Evolutionary conservation across 1,284 basidiomycete genomes (phyloP), one percentile per base, ranked within the genome.

Genomic region (Cronartium ribicola): DNA sequence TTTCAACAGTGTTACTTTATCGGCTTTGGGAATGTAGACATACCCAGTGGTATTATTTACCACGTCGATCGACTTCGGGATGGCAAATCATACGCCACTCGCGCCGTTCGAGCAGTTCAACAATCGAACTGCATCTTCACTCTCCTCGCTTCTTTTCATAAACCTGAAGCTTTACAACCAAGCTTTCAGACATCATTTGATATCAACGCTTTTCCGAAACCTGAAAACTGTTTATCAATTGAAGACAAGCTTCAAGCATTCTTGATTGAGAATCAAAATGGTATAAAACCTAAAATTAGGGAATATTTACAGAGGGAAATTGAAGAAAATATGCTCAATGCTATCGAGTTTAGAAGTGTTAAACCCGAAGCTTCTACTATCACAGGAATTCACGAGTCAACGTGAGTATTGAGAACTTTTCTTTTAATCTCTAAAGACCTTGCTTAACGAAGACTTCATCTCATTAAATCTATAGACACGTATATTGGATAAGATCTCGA

Each of bases 11-110:
- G 88, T 78, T 92, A 92, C 79, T 92, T 93, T 80, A 84, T 92
- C 41, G 84, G 87, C 55, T 89, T 89, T 77, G 93, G 90, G 13
- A 89, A 91, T 40, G 85, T 88, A 0, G 83, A 87, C 8, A 85
- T 88, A 14, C 90, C 91, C 11, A 59, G 61, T 17, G 70, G 70
- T 17, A 90, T 96, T 77, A 84, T 93, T 61, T 96, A 94, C 81
- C 86, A 86, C 76, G 90, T 95, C 66, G 91, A 94, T 77, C 85
- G 88, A n/a, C 82, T 94, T n/a, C 88, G 92, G 20, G 86, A 92
- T 76, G 84, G 90, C 41, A 85, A 85, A 41, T 88, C 88, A 20
- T 92, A 91, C 79, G 83, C 84, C 55, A 89, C 90, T 22, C 88
- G 87, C 67, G 84, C 88, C 4, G 90, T 94, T 76, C 87, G 87